A percentile compares a stretch with the other conserved stretches of the same genome.
Evolutionary conservation across 2,329 filamentous ascomycete species (phyloP).

Genomic region (Chaetoscypha palmicola): DNA sequence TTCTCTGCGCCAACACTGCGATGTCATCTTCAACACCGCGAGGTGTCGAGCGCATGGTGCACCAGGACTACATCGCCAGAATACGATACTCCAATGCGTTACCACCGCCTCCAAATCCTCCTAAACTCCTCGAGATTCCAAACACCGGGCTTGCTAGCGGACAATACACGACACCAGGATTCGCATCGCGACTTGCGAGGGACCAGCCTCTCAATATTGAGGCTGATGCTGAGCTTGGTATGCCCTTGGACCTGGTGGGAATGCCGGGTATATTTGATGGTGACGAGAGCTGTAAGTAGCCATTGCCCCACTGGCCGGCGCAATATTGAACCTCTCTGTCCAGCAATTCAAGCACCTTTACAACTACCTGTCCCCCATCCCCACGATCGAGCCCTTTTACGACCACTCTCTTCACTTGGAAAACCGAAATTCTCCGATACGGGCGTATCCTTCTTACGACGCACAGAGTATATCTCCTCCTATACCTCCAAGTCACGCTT

Average conservation of each 20-base stretch:
- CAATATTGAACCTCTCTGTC: conserved; percentile 19
- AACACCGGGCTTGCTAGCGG: conserved; percentile 81
- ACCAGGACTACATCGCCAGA: conserved; percentile 96
- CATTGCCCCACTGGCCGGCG: conserved; percentile 14
- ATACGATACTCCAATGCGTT: conserved; percentile 94
- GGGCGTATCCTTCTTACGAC: conserved; percentile 85
- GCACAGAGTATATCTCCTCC: conserved; percentile 89
- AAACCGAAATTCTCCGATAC: conserved; percentile 72
- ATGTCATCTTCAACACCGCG: conserved; percentile 28
- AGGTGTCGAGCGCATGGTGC: conserved; percentile 46
- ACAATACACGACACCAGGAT: conserved; percentile 84
- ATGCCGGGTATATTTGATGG: conserved; percentile 93
- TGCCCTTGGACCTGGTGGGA: conserved; percentile 92
- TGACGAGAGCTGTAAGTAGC: conserved; percentile 75
- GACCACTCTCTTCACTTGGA: conserved; percentile 75
- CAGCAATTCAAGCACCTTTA: conserved; percentile 76
- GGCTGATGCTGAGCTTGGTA: conserved; percentile 93
- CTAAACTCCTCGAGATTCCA: conserved; percentile 94
- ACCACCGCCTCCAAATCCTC: conserved; percentile 86
- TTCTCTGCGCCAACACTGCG: too few relatives aligned
- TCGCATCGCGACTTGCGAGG: conserved; percentile 79
- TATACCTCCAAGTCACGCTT: conserved; percentile 42
- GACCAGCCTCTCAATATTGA: conserved; percentile 96
- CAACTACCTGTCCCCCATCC: conserved; percentile 68
- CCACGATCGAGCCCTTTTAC: conserved; percentile 75